Conservation (phyloP, 768 basidiomycete genomes). For the Tephrocybe sp. region DNA sequence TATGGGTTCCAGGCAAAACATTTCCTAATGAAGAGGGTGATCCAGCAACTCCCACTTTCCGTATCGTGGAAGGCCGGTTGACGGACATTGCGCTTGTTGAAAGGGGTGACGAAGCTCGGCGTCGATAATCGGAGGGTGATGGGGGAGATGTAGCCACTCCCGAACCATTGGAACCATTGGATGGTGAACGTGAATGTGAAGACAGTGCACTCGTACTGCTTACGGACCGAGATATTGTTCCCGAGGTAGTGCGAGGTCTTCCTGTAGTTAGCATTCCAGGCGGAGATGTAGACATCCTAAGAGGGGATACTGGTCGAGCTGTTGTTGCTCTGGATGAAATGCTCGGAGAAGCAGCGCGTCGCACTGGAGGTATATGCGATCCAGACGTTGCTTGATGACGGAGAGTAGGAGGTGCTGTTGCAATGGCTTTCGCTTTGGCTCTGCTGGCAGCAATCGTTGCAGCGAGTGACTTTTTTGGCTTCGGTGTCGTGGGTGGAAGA, state of each 20-base stretch:
- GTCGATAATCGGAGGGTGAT: conserved; percentile 38
- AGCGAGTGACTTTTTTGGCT: conserved; percentile 75
- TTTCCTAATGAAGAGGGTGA: conserved; percentile 33
- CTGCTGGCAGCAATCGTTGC: conserved; percentile 90
- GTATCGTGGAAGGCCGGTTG: conserved; percentile 33
- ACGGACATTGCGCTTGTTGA: conserved; percentile 29
- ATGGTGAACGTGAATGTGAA: conserved; percentile 40
- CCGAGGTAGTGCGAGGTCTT: conserved; percentile 27
- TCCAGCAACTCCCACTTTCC: conserved; percentile 37
- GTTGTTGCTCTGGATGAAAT: conserved; percentile 35
- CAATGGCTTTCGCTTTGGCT: conserved; percentile 83
- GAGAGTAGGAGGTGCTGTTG: conserved; percentile 76
- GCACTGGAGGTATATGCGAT: conserved; percentile 53
- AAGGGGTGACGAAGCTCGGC: conserved; percentile 54
- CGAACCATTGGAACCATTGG: conserved; percentile 35
- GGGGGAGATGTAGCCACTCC: conserved; percentile 41
- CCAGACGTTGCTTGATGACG: conserved; percentile 82
- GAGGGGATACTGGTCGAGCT: conserved; percentile 47
- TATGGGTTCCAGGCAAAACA: conserved; percentile 29
- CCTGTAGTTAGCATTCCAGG: conserved; percentile 43
- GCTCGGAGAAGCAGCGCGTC: conserved; percentile 44
- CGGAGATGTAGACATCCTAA: conserved; percentile 48
- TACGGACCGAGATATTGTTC: conserved; percentile 44
- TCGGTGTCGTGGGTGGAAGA: conserved; percentile 51
- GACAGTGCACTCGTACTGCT: conserved; percentile 31